Evolutionary conservation across 129 eudicot species (phyloP), one percentile per base, ranked within the genome.

Genomic region (Oenanthe sinensis): DNA sequence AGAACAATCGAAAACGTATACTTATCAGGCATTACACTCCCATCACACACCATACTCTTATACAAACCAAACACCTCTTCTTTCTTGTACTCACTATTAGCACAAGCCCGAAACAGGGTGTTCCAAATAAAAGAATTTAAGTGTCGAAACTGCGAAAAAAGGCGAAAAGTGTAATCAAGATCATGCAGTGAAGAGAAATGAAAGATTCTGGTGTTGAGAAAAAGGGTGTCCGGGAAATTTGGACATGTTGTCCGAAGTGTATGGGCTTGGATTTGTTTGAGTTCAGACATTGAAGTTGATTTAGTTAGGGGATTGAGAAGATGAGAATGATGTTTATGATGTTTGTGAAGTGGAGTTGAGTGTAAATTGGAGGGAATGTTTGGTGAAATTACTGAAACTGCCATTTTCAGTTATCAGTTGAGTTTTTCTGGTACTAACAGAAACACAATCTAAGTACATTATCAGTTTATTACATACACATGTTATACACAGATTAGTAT

Each of bases 221-320:
- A 88, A 46, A 88, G 90, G 50, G 91, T 81, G 62, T 88, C 82
- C 17, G 90, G 85, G 71, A 87, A 77, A 69, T 86, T 71, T 37
- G 90, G 73, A 43, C 79, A 75, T 42, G 84, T 71, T 55, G 96
- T 84, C 30, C 98, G 97, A 76, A 94, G 89, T 5, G 89, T 83
- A 24, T 91, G 89, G 37, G 93, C 97, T 78, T 91, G 98, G 76
- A 91, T 87, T 87, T 91, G 93, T 73, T 91, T 91, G 77, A 91
- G 87, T 11, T 89, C 89, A 67, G 95, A 79, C 78, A 93, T 79
- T 86, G 91, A 75, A 79, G 84, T 75, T 86, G 90, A 88, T 78
- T 85, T 87, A 82, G 71, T 81, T 19, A 93, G 44, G 45, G 82
- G 74, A 73, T 84, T 77, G 79, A 86, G 89, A 71, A 93, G 86